Evolutionary conservation across 2,329 filamentous ascomycete species (phyloP).

Genomic region (Cercospora sp.): DNA sequence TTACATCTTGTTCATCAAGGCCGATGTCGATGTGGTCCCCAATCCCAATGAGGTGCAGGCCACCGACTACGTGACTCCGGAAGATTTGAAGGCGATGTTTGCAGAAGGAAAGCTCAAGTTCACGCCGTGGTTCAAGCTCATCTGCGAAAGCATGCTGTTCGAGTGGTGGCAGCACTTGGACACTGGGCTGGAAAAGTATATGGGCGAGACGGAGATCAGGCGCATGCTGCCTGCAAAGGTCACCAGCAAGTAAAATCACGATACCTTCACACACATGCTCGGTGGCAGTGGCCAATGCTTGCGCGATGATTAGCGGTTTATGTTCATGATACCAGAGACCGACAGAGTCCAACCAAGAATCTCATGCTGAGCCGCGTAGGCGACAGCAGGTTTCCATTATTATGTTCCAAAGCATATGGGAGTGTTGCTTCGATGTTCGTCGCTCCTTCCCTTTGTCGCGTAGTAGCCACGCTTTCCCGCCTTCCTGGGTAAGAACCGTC

Average conservation of each 20-base stretch:
- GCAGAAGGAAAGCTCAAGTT: constrained; percentile 77
- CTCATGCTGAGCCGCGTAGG: neutral
- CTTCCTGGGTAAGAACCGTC: neutral
- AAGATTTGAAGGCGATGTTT: constrained; percentile 83
- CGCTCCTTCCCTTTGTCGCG: neutral
- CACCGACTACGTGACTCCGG: constrained; percentile 77
- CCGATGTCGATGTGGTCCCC: constrained; percentile 76
- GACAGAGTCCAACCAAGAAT: constrained; percentile 11
- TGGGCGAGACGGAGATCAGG: constrained; percentile 81
- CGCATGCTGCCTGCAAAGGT: constrained; percentile 61
- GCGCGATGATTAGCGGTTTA: neutral
- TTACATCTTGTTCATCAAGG: constrained; percentile 98
- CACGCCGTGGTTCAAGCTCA: constrained; percentile 99
- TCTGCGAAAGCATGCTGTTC: constrained; percentile 95
- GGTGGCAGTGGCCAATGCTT: neutral
- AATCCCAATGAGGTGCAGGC: constrained; percentile 90
- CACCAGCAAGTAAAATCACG: neutral
- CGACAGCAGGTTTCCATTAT: neutral
- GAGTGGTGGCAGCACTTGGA: constrained; percentile 94
- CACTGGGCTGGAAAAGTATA: constrained; percentile 77
- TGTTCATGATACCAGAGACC: constrained; percentile 11
- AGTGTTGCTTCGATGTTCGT: neutral
- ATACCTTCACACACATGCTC: neutral
- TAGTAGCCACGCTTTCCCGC: neutral
- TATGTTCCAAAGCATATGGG: neutral